Evolutionary conservation across 2,329 filamentous ascomycete species (phyloP).

Genomic region (Alternaria dauci): DNA sequence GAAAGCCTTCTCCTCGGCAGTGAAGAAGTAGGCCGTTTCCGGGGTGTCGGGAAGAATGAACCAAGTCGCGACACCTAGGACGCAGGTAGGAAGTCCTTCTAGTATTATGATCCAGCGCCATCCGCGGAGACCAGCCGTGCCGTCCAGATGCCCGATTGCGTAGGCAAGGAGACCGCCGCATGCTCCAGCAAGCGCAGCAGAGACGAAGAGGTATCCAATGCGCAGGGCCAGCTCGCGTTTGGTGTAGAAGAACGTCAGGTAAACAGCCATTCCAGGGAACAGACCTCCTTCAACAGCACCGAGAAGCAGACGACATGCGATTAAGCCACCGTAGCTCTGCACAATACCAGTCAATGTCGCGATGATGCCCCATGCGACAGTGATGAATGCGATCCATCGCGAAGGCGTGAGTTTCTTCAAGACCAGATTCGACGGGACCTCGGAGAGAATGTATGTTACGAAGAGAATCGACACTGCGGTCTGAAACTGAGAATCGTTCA

Average conservation of each 20-base stretch:
- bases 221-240: conserved; percentile 75
- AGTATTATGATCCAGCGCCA: conserved; percentile 78
- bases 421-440: conserved; percentile 58
- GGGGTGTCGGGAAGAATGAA: conserved; percentile 72
- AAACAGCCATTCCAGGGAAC: conserved; percentile 73
- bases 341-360: conserved; percentile 75
- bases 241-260: conserved; percentile 79
- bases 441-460: conserved; percentile 56
- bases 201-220: conserved; percentile 76
- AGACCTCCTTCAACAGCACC: conserved; percentile 74
- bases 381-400: conserved; percentile 67
- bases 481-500: conserved; percentile 74
- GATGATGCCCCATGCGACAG: conserved; percentile 64
- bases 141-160: conserved; percentile 76
- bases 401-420: conserved; percentile 57
- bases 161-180: conserved; percentile 77
- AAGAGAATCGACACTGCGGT: conserved; percentile 57
- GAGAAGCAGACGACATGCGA: conserved; percentile 74
- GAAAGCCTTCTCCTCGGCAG: conserved; percentile 66
- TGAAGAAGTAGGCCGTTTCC: conserved; percentile 69
- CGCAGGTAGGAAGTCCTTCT: conserved; percentile 64
- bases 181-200: conserved; percentile 74
- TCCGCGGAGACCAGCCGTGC: conserved; percentile 67
- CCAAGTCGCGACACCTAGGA: conserved; percentile 65
- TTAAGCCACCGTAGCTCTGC: conserved; percentile 68